Base-by-base conservation (phyloP, 2,329 filamentous ascomycete genomes). In the Phoma sp. region DNA sequence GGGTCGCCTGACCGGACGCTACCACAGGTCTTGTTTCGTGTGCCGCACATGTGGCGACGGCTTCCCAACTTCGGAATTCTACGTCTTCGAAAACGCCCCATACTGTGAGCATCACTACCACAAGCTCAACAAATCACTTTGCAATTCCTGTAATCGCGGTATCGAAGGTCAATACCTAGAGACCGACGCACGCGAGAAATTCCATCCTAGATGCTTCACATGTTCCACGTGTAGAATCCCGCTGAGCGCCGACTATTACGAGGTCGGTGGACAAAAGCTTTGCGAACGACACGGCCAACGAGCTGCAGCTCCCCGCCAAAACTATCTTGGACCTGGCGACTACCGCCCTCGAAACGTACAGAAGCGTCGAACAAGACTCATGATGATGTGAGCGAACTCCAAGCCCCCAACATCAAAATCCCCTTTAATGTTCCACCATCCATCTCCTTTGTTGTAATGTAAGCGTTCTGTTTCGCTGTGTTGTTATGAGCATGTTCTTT, bases 81-180 rank as follows among this genome's bases (percentile, higher is more conserved):
- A 99, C 72, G 93, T 99, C 10, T 84, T 92, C 55, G 78, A 89
- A 60, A 92, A 99, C 76, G 83, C 86, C 54, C 95, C 95, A 0
- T 97, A 93, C 76, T 98, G 95, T 75, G 89, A 92, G 62, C 87
- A 88, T 42, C 92, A 98, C 75, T 99, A 98, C 72, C 95, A 99
- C 77, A 85, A 90, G 73, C 83, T 95, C 28, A 98, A 98, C 66
- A 89, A 89, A 43, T 96, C 91, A 39, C 78, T 97, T 1, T 99
- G 95, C 72, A 84, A 84, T 14, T 83, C 83, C 25, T 99, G 95
- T 74, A 84, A 90, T 60, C 80, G 81, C 10, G 95, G 95, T 12
- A 98, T 99, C 62, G 95, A 99, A 75, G 95, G 95, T 0, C 88
- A 93, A 64, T 99, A 96, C 67, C 81, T 97, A 30, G 92, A 96